Base-by-base conservation (phyloP, 2,329 filamentous ascomycete genomes). In the Talaromyces sp. region DNA sequence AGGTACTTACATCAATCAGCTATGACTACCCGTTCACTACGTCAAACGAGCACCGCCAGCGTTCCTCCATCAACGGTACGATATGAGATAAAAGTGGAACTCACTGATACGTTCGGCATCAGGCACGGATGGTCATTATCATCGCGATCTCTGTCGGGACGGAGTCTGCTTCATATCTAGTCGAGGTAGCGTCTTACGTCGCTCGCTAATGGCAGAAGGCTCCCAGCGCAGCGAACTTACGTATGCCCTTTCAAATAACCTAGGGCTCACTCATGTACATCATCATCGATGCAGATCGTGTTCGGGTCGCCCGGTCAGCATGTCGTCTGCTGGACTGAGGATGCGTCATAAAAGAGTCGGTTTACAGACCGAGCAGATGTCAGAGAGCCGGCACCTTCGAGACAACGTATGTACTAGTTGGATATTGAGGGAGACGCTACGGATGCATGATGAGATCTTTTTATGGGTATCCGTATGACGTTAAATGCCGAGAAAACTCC, bases 371-470 rank as follows among this genome's bases (percentile, higher is more conserved):
- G 47, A 31, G 22, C 19, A 31, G 17, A 27, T 22, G 8, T 3
- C 22, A 31, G 47, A 13, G 47, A 52, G 25, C 25, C 8, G 25
- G 27, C 9, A 31, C 27, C 25, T 50, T 31, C 6, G 7, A n/a
- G 49, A 10, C n/a, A 50, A 6, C 17, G 11, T 8, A 22, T 10
- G 2, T 50, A 15, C 11, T 27, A 27, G 9, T 13, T n/a, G 31
- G 27, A 52, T 52, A 50, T 27, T 33, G 15, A 31, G 49, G 33
- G 49, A 52, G 17, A 31, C 47, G 33, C 59, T 47, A 59, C 25
- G 31, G 17, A 61, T 41, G 59, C 59, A 61, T 27, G 43, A 52
- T 61, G 59, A 52, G 52, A 61, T 61, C 45, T 54, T 54, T 52
- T 35, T 35, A 54, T 54, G 27, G 50, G 50, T 22, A 54, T 37